Conservation (phyloP, 2,329 filamentous ascomycete species). For the Shiraia bambusicola region DNA sequence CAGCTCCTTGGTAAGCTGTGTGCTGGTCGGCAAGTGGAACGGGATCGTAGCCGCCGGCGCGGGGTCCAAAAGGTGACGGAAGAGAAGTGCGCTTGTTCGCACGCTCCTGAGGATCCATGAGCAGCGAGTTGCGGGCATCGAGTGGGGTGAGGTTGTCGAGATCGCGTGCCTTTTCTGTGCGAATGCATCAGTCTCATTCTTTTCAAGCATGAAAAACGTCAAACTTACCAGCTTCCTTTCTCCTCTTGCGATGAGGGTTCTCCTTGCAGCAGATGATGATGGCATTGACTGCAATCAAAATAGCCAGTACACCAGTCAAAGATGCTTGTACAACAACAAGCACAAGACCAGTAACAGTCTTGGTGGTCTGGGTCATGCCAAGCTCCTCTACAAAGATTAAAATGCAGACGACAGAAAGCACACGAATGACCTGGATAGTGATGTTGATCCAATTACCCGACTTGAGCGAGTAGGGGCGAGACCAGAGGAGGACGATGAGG, state of each 20-base stretch:
- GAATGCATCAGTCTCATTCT: slow-evolving; percentile 32
- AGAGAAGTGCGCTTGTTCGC: slow-evolving; percentile 39
- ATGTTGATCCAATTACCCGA: slow-evolving; percentile 94
- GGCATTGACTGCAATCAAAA: slow-evolving; percentile 86
- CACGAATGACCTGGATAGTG: slow-evolving; percentile 82
- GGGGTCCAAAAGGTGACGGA: slow-evolving; percentile 32
- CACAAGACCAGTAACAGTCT: slow-evolving; percentile 90
- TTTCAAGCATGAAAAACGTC: not conserved
- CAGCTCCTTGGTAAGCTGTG: slow-evolving; percentile 27
- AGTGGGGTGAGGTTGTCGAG: slow-evolving; percentile 82
- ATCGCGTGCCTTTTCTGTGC: slow-evolving; percentile 73
- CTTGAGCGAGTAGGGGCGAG: slow-evolving; percentile 80
- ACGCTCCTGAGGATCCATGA: slow-evolving; percentile 63
- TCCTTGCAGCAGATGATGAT: slow-evolving; percentile 78
- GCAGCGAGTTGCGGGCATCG: slow-evolving; percentile 81
- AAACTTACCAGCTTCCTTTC: slow-evolving; percentile 83
- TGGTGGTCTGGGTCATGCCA: slow-evolving; percentile 83
- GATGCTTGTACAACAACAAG: slow-evolving; percentile 88
- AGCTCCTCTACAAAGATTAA: slow-evolving; percentile 93
- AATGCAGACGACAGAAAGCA: slow-evolving; percentile 85
- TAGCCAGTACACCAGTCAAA: slow-evolving; percentile 77
- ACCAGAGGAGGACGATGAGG: slow-evolving; percentile 78
- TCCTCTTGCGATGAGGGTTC: slow-evolving; percentile 85
- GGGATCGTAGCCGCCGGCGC: slow-evolving; percentile 38
- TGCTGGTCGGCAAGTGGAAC: slow-evolving; percentile 41